Conservation (phyloP, 176 grass and related monocot species). For the Hyparrhenia diplandra region DNA sequence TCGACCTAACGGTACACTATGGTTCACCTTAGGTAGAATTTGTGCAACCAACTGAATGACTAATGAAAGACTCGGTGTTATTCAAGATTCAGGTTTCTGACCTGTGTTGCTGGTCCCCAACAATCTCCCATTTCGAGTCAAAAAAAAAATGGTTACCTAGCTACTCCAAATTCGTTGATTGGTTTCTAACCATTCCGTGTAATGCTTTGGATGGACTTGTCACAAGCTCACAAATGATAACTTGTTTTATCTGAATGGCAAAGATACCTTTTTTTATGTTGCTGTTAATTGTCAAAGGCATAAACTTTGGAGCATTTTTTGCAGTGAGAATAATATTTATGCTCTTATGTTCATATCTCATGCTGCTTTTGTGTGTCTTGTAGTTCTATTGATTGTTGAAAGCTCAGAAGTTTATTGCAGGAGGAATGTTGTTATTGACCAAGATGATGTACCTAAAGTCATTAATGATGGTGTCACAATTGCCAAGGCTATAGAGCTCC, state of each 20-base stretch:
- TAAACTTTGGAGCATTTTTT: background rate
- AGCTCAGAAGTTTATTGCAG: conserved; percentile 39
- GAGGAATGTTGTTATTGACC: conserved; percentile 93
- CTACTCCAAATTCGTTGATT: background rate
- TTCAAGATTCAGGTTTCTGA: background rate
- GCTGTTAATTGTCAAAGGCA: background rate
- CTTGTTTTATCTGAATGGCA: background rate
- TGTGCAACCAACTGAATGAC: background rate
- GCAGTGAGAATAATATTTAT: background rate
- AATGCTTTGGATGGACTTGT: background rate
- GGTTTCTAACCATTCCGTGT: background rate
- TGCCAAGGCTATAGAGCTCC: conserved; percentile 74
- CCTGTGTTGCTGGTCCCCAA: background rate
- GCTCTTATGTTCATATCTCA: background rate
- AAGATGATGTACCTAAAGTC: conserved; percentile 78
- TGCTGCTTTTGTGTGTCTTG: conserved; percentile 4
- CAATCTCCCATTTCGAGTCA: background rate
- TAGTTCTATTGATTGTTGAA: conserved; percentile 37
- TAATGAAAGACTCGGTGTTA: too few species aligned
- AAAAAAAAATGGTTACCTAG: background rate
- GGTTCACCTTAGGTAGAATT: background rate
- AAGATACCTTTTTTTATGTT: background rate
- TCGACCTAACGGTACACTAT: background rate
- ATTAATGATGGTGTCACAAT: conserved; percentile 92
- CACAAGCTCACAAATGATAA: background rate